Percentiles rank a stretch among this genome's conserved stretches.
These are phyloP conservation scores for Wickerhamiella azyma DNA, from an alignment of 805 yeast species.

Conservation along the genomic window DNA sequence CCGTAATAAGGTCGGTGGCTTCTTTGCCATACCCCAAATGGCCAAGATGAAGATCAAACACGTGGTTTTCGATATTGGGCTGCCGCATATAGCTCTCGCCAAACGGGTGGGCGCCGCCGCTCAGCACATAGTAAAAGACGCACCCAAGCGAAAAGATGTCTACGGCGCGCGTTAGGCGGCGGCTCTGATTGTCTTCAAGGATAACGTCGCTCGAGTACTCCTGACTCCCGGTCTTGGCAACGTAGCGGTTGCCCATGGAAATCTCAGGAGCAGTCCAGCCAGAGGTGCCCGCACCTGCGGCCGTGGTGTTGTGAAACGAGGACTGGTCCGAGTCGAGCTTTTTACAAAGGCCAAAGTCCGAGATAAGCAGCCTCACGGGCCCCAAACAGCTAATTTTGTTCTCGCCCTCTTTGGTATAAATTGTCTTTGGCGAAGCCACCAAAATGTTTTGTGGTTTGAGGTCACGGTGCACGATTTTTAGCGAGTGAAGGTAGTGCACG, in stretches of 20 bases:
- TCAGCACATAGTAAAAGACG: conserved; percentile 72
- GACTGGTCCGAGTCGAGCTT: conserved; percentile 85
- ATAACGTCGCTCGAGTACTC: not conserved
- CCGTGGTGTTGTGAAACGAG: conserved; percentile 82
- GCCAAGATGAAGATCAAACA: conserved; percentile 38
- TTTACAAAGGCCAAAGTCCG: conserved; percentile 94
- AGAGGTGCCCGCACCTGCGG: conserved; percentile 88
- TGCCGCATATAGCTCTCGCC: conserved; percentile 86
- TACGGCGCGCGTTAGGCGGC: conserved; percentile 72
- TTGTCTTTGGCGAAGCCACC: conserved; percentile 46
- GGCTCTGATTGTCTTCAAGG: conserved; percentile 20
- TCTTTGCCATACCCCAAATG: conserved; percentile 38
- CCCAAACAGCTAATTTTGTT: conserved; percentile 20
- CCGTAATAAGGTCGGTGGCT: conserved; percentile 54
- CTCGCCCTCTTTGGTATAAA: conserved; percentile 17
- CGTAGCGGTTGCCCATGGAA: conserved; percentile 7
- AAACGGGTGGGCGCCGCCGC: conserved; percentile 83
- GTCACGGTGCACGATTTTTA: conserved; percentile 90
- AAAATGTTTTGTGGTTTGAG: conserved; percentile 87
- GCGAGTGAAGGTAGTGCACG: conserved; percentile 68
- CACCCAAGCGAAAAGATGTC: conserved; percentile 94
- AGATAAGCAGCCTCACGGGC: conserved; percentile 59
- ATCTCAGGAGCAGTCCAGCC: conserved; percentile 98
- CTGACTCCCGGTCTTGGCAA: not conserved
- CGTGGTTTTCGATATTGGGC: conserved; percentile 67